Evolutionary conservation across 345 rosid genomes (phyloP).

Genomic region (Tarenaya hassleriana): DNA sequence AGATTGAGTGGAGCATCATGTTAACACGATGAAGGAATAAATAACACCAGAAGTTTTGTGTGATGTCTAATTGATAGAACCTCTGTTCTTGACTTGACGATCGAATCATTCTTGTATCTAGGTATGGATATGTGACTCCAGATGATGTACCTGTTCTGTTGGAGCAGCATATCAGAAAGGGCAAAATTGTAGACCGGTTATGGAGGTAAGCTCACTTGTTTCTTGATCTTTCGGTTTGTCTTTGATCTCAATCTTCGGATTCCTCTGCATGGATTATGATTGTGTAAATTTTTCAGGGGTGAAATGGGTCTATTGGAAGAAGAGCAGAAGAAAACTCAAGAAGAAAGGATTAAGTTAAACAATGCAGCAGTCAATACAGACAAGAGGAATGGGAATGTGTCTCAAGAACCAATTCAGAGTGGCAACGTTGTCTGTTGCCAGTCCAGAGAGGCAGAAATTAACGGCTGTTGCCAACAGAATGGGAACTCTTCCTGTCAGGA

Average conservation of each 20-base stretch:
- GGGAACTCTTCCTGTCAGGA: slow-evolving; percentile 40
- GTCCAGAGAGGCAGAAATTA: slow-evolving; percentile 33
- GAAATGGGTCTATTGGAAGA: slow-evolving; percentile 80
- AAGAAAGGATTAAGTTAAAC: slow-evolving; percentile 45
- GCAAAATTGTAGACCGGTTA: slow-evolving; percentile 72
- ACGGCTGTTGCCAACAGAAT: slow-evolving; percentile 58
- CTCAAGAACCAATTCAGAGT: slow-evolving; percentile 27
- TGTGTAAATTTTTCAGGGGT: slow-evolving; percentile 48
- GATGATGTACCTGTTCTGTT: slow-evolving; percentile 74
- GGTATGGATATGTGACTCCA: slow-evolving; percentile 91
- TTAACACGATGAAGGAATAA: not conserved
- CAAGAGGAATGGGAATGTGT: slow-evolving; percentile 22
- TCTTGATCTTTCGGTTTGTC: slow-evolving; percentile 9
- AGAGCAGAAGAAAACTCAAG: slow-evolving; percentile 57
- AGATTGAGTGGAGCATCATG: no score
- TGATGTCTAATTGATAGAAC: no score
- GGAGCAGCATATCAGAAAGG: slow-evolving; percentile 75
- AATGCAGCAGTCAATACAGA: slow-evolving; percentile 25
- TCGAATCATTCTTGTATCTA: slow-evolving; percentile 18
- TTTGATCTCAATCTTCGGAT: slow-evolving; percentile 1
- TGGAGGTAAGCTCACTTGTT: slow-evolving; percentile 56
- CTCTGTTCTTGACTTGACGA: no score
- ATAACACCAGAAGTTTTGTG: slow-evolving; percentile 4
- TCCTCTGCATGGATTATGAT: not conserved
- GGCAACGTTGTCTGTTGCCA: slow-evolving; percentile 20